A percentile compares a stretch with the other conserved stretches of the same genome.
phyloP scores from a whole-genome alignment of 1,139 yeast species.

The Yamadazyma membranifaciens region DNA sequence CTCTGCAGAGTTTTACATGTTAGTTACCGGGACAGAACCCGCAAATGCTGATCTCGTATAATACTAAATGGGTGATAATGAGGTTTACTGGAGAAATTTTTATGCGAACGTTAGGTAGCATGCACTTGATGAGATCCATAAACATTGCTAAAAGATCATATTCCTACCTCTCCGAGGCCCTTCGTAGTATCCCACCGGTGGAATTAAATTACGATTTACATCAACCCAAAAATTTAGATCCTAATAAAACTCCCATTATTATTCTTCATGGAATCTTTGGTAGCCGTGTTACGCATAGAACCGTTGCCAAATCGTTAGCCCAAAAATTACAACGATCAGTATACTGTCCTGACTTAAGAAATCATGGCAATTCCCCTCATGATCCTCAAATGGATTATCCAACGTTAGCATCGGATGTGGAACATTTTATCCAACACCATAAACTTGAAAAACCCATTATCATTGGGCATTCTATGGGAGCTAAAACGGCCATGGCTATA shows the following conservation, averaged over 20 bases:
- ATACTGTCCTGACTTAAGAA: constrained; percentile 78
- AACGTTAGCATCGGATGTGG: constrained; percentile 82
- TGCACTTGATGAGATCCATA: too few relatives aligned
- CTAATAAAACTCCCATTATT: constrained; percentile 51
- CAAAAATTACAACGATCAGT: constrained; percentile 46
- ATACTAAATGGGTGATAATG: too few relatives aligned
- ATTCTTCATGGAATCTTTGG: constrained; percentile 92
- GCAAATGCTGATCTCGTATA: too few relatives aligned
- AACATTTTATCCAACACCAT: constrained; percentile 55
- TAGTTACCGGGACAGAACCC: too few relatives aligned
- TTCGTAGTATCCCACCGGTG: constrained; percentile 26
- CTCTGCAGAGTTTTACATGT: too few relatives aligned
- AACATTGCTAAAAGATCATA: background rate
- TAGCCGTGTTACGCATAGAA: constrained; percentile 70
- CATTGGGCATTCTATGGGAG: constrained; percentile 97
- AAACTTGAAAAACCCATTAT: constrained; percentile 54
- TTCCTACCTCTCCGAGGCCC: constrained; percentile 1
- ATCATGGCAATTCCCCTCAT: constrained; percentile 93
- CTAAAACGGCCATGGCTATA: constrained; percentile 88
- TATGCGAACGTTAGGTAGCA: background rate
- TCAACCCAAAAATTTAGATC: constrained; percentile 19
- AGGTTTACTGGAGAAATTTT: background rate
- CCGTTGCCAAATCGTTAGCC: constrained; percentile 58
- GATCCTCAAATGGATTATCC: constrained; percentile 68
- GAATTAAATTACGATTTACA: constrained; percentile 30